Base-by-base conservation (phyloP, 2,329 filamentous ascomycete species). In the Elsinoe ampelina region DNA sequence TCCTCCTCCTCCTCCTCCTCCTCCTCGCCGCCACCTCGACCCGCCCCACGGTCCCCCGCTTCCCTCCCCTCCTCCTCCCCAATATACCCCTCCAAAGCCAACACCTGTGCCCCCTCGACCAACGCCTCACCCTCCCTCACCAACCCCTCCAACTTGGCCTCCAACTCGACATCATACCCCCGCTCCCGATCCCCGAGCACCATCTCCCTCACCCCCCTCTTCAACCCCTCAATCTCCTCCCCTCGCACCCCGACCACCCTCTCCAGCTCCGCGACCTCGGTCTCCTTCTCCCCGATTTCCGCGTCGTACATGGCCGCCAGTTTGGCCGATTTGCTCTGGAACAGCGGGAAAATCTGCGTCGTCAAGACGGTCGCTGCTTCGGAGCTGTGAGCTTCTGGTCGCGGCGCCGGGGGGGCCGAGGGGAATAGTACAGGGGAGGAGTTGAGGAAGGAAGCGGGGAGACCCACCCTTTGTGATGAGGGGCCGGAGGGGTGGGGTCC, bases 261-360 rank as follows among this genome's bases (percentile, higher is more conserved):
- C 56, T 75, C 72, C 1, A 74, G 73, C 59, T 78, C 76, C 8
- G 68, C 64, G 0, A 71, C 65, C 59, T 78, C 76, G 2, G 68
- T 68, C 54, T 89, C 82, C 66, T 88, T 89, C 61, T 90, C 86
- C 54, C 80, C 78, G 64, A 88, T 81, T 67, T 92, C 86, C 26
- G 84, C 80, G 58, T 93, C 88, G 65, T 89, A 89, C 57, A 72
- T 71, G 17, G 64, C 61, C 3, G 75, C 74, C 19, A 78, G 65
- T 52, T 70, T 65, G 58, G 72, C 68, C 54, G 70, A 70, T 54
- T 76, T 76, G 57, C 70, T 70, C 15, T 71, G 80, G 2, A 80
- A 61, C 72, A 80, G 62, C 71, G 79, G 70, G 77, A 80, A 61
- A 76, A 84, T 66, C 81, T 83, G 61, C 76, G 80, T 63, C 78